phyloP scores from a whole-genome alignment of 2,329 filamentous ascomycete species.

The Pseudogymnoascus sp. region DNA sequence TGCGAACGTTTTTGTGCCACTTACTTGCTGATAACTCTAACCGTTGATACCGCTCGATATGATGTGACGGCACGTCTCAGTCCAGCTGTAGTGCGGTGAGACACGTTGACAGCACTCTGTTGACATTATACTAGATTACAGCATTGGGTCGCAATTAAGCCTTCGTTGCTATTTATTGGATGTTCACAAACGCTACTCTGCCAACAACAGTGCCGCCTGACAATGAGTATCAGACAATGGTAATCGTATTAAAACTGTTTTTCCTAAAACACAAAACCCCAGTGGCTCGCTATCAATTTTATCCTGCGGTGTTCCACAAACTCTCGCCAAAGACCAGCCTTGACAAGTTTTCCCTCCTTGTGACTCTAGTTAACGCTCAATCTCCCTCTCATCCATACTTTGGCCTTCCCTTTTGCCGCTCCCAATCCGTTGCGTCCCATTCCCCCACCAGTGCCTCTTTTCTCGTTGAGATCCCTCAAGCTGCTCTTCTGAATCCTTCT shows the following conservation, averaged over 20 bases:
- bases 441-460: neutral
- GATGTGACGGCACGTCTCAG: neutral
- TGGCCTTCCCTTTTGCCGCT: neutral
- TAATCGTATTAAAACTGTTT: neutral
- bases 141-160: neutral
- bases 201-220: neutral
- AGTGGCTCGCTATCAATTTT: neutral
- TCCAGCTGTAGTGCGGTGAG: neutral
- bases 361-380: constrained; percentile 1
- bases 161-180: neutral
- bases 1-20: too few species aligned
- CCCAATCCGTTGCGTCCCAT: neutral
- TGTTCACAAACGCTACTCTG: neutral
- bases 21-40: neutral
- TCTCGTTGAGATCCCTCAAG: neutral
- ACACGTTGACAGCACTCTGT: neutral
- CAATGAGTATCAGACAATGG: neutral
- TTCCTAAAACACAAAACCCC: neutral
- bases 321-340: neutral
- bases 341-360: neutral
- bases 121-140: too few species aligned
- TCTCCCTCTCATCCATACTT: constrained; percentile 8
- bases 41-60: neutral
- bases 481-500: constrained; percentile 38
- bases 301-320: neutral